phyloP scores from a whole-genome alignment of 495 filamentous ascomycete species.

The Diplogelasinospora grovesii region DNA sequence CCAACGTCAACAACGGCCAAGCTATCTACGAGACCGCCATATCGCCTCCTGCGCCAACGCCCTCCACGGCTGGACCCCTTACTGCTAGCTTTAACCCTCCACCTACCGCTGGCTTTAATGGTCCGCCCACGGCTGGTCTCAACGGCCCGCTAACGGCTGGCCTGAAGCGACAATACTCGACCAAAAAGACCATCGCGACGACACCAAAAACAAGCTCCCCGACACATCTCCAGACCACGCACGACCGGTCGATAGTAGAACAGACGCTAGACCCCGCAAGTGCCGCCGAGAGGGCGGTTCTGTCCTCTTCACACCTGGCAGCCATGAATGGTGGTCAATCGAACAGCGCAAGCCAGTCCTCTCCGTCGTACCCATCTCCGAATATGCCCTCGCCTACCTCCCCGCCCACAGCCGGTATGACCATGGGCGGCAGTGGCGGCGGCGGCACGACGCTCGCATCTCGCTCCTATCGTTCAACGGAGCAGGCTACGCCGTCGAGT shows the following conservation, averaged over 20 bases:
- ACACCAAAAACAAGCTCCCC: conserved; percentile 71
- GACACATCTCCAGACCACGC: conserved; percentile 59
- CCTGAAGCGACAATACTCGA: conserved; percentile 77
- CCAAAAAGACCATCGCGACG: conserved; percentile 77
- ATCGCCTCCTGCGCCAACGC: conserved; percentile 46
- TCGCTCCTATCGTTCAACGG: conserved; percentile 45
- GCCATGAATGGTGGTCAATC: conserved; percentile 71
- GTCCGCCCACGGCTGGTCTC: too few relatives aligned
- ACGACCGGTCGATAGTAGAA: conserved; percentile 50
- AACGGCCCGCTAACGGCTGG: conserved; percentile 1
- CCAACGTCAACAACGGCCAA: conserved; percentile 40
- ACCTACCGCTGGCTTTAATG: too few relatives aligned
- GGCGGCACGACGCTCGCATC: conserved; percentile 50
- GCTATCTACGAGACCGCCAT: conserved; percentile 40
- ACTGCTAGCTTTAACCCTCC: conserved; percentile 44
- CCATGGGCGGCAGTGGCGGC: too few relatives aligned
- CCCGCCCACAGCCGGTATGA: conserved; percentile 44
- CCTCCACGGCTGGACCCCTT: conserved; percentile 39
- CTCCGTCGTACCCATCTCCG: conserved; percentile 58
- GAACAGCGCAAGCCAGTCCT: conserved; percentile 34
- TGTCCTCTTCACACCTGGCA: conserved; percentile 70
- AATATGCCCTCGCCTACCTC: conserved; percentile 82
- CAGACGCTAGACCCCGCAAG: conserved; percentile 48
- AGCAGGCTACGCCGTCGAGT: conserved; percentile 39
- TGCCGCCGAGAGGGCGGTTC: conserved; percentile 52